Conservation (phyloP, 1,284 basidiomycete genomes). For the Inonotus obliquus region DNA sequence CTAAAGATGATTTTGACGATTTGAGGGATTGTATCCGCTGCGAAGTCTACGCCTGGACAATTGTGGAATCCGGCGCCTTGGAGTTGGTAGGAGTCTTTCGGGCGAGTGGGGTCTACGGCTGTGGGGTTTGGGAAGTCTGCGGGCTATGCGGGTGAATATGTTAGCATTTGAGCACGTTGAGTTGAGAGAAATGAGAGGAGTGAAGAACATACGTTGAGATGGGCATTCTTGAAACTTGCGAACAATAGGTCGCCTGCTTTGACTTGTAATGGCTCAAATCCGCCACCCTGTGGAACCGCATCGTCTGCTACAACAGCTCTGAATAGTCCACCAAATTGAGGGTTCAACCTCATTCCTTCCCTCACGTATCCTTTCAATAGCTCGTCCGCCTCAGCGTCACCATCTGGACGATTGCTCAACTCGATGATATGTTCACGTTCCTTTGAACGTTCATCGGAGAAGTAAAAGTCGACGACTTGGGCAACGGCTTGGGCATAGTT, state of each 20-base stretch:
- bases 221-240: slow-evolving; percentile 44
- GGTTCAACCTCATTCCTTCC: slow-evolving; percentile 46
- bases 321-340: slow-evolving; percentile 38
- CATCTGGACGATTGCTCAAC: slow-evolving; percentile 33
- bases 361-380: slow-evolving; percentile 47
- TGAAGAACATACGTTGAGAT: slow-evolving; percentile 38
- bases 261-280: slow-evolving; percentile 33
- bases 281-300: slow-evolving; percentile 30
- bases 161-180: not conserved
- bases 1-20: slow-evolving; percentile 42
- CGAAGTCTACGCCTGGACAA: slow-evolving; percentile 37
- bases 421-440: slow-evolving; percentile 29
- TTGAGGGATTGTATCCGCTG: slow-evolving; percentile 38
- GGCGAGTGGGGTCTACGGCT: slow-evolving; percentile 37
- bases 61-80: slow-evolving; percentile 44
- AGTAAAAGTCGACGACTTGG: slow-evolving; percentile 26
- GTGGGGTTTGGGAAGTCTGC: slow-evolving; percentile 41
- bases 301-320: slow-evolving; percentile 36
- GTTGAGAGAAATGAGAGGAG: not conserved
- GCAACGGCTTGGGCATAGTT: slow-evolving; percentile 37
- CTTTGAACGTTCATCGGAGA: slow-evolving; percentile 18
- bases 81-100: slow-evolving; percentile 33
- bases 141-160: slow-evolving; percentile 22
- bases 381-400: slow-evolving; percentile 27
- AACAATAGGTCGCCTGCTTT: slow-evolving; percentile 42